Evolutionary conservation across 2,329 filamentous ascomycete genomes (phyloP), one percentile per base, ranked within the genome.

Genomic region (Pseudogymnoascus sp.): DNA sequence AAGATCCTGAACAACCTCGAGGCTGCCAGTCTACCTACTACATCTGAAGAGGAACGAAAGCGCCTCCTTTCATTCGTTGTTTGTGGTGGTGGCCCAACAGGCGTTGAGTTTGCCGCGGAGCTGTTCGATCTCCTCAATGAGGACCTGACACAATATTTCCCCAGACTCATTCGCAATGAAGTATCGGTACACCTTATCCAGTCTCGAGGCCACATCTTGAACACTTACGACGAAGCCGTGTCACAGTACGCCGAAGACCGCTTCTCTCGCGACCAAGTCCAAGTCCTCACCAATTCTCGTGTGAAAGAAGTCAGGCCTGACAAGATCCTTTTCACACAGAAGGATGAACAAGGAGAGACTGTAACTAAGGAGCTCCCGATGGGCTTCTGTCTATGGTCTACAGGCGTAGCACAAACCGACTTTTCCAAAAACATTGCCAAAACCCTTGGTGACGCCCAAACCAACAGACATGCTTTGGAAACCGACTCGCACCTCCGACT

Each of bases 161-260:
- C 95, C 2, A 88, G 87, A 66, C 85, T 99, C 31, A 77, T 99
- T n/a, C 87, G 95, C 66, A 97, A 97, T 73, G 92, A 99, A 74
- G 96, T 99, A 59, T 97, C 95, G 0, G 93, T 99, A 1, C 96
- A 99, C 72, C 82, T 99, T 56, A 97, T 99, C 66, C 95, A 99
- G 73, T 96, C 91, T 71, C 86, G 95, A 64, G 88, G 89, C 42
- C 95, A 99, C 70, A 99, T 99, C 67, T 81, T 99, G 31, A 99
- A 99, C 78, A 99, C 95, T 0, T 99, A 99, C 73, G 95, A 99
- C 68, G 95, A 99, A 77, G 88, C 91, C 0, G 82, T 99, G 1
- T 97, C 93, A 10, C 87, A 87, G 72, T 99, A 96, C 73, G 93
- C 95, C 19, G 95, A 99, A 77, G 85, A 90, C 62, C 88, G 90